These are phyloP conservation scores for Furcasterigmium furcatum DNA, from an alignment of 2,329 filamentous ascomycete species.

Conservation along the genomic window DNA sequence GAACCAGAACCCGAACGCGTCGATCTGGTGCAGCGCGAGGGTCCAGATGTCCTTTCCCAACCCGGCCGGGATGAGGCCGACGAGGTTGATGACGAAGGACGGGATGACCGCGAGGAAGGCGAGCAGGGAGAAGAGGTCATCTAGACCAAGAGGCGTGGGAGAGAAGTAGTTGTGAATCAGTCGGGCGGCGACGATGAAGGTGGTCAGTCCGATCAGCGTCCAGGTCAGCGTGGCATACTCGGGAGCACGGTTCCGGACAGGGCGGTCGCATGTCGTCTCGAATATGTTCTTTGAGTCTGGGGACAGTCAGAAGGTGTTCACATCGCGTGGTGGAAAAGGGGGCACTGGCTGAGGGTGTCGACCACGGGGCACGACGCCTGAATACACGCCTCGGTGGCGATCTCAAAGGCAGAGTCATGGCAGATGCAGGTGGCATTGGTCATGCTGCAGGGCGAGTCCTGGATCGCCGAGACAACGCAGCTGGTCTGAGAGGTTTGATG, in stretches of 20 bases:
- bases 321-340: too few relatives aligned
- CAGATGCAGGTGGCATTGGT: too few relatives aligned
- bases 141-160: constrained; percentile 20
- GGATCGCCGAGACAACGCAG: too few relatives aligned
- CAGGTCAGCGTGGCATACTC: constrained; percentile 6
- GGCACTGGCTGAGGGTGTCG: constrained; percentile 8
- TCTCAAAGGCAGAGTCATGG: constrained; percentile 6
- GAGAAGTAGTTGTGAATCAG: constrained; percentile 22
- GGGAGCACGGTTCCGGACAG: constrained; percentile 3
- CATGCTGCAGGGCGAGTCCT: too few relatives aligned
- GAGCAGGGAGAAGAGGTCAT: constrained; percentile 22
- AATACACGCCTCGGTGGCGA: constrained; percentile 6
- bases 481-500: too few relatives aligned
- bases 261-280: constrained; percentile 4
- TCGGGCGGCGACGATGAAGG: constrained; percentile 27
- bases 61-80: constrained; percentile 18
- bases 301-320: not conserved
- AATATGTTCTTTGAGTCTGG: constrained; percentile 6
- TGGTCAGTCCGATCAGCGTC: constrained; percentile 4
- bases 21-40: constrained; percentile 15
- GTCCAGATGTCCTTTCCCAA: constrained; percentile 31
- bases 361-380: constrained; percentile 2
- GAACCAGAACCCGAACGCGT: constrained; percentile 22
- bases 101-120: too few relatives aligned
- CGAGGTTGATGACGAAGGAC: constrained; percentile 16